Base-by-base conservation (phyloP, 352 stramenopile species). In the Phytopythium oedochilum region DNA sequence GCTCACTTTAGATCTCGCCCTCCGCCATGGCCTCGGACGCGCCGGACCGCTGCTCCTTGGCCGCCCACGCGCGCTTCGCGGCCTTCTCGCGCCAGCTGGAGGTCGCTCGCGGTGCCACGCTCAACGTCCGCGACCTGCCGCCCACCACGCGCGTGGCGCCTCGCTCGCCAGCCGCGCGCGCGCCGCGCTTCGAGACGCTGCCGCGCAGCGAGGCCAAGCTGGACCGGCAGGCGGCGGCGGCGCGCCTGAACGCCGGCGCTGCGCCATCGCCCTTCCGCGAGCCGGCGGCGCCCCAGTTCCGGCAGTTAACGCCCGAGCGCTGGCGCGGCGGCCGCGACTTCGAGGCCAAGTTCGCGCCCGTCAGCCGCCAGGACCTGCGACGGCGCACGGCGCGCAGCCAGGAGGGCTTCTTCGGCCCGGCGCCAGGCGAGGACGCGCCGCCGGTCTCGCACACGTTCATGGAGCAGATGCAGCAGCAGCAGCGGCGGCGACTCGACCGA, bases 341-440 rank as follows among this genome's bases (percentile, higher is more conserved):
- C 57, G 65, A 70, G 40, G 62, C 79, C 57, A 92, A 90, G 50
- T 92, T 92, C 52, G 54, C 48, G 10, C 26, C 90, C 11, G 66
- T 75, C 18, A 86, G 61, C 57, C 85, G 73, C 43, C 82, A 92
- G 48, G 82, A 92, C 42, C 28, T 87, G 29, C 75, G 77, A 15
- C 66, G 76, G 26, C 61, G 68, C 23, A 70, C 70, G 11, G 79
- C 82, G 12, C 56, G 70, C n/a, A 70, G 84, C 56, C 79, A 90
- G 61, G 66, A 86, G 54, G 71, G 76, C 2, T 86, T 84, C 56
- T 78, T 78, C 35, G 72, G 72, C 0, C 52, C 64, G 14, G 70
- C 67, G 5, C 59, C 60, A 3, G 67, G 67, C 18, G 67, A 83
- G 55, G 64, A 73, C 29, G 23, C 64, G n/a, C 54, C 63, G 25